Percentiles rank a stretch among this genome's conserved stretches.
phyloP scores from a whole-genome alignment of 805 yeast genomes.

The Yarrowia sp. region DNA sequence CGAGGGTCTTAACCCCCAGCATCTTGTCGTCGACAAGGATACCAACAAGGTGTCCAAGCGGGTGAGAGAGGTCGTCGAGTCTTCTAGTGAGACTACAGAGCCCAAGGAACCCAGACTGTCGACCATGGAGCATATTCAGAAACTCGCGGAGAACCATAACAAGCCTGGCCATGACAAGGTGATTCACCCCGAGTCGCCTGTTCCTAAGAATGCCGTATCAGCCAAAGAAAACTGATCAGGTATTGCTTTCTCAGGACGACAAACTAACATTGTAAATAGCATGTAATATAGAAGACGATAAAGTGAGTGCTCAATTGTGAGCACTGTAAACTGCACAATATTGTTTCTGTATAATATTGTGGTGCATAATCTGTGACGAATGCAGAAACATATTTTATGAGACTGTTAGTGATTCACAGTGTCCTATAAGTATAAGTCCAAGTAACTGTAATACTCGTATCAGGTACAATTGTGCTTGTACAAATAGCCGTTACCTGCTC shows the following conservation, averaged over 20 bases:
- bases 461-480: too few relatives aligned
- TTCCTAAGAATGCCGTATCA: constrained; percentile 14
- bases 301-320: not conserved
- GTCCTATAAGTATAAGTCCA: too few relatives aligned
- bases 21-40: constrained; percentile 37
- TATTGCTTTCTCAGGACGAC: too few relatives aligned
- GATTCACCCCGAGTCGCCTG: not conserved
- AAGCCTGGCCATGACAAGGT: constrained; percentile 8
- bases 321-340: too few relatives aligned
- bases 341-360: too few relatives aligned
- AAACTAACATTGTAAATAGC: constrained; percentile 22
- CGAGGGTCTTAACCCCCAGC: constrained; percentile 45
- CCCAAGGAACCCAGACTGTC: not conserved
- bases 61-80: not conserved
- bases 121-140: constrained; percentile 7
- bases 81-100: not conserved
- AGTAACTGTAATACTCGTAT: too few relatives aligned
- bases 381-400: too few relatives aligned
- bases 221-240: not conserved
- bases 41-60: constrained; percentile 1
- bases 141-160: not conserved
- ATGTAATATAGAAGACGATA: not conserved
- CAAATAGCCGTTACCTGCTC: too few relatives aligned
- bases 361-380: too few relatives aligned
- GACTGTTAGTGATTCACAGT: too few relatives aligned